Evolutionary conservation across 768 basidiomycete genomes (phyloP).

Genomic region (Tylopilus balloui): DNA sequence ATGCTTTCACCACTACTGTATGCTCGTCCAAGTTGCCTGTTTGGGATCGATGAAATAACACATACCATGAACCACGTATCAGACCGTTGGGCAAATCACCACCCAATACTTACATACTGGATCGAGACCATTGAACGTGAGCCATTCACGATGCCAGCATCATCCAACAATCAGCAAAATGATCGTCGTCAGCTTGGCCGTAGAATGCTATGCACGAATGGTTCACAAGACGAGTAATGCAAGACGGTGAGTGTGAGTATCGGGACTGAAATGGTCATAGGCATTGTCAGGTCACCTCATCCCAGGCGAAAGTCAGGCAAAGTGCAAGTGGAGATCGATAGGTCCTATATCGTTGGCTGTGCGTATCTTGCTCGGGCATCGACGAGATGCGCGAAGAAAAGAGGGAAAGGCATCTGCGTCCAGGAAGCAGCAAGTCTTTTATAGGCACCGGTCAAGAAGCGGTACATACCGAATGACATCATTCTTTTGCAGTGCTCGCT

Average conservation of each 20-base stretch:
- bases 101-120: background rate
- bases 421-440: background rate
- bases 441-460: background rate
- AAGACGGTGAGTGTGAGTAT: background rate
- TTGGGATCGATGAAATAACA: background rate
- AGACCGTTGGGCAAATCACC: background rate
- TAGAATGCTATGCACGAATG: background rate
- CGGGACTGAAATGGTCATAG: background rate
- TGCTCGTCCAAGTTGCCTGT: no score
- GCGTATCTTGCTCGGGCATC: background rate
- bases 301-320: background rate
- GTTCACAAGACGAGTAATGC: background rate
- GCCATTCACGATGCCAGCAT: background rate
- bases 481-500: background rate
- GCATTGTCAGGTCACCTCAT: background rate
- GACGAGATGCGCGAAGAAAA: background rate
- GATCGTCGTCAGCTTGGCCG: background rate
- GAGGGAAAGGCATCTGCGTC: background rate
- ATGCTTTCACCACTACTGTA: background rate
- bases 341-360: background rate
- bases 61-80: background rate
- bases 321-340: background rate
- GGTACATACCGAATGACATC: background rate
- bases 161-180: background rate
- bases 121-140: background rate